These are phyloP conservation scores for Hyaloscypha bicolor DNA, from an alignment of 495 filamentous ascomycete species.

Conservation along the genomic window DNA sequence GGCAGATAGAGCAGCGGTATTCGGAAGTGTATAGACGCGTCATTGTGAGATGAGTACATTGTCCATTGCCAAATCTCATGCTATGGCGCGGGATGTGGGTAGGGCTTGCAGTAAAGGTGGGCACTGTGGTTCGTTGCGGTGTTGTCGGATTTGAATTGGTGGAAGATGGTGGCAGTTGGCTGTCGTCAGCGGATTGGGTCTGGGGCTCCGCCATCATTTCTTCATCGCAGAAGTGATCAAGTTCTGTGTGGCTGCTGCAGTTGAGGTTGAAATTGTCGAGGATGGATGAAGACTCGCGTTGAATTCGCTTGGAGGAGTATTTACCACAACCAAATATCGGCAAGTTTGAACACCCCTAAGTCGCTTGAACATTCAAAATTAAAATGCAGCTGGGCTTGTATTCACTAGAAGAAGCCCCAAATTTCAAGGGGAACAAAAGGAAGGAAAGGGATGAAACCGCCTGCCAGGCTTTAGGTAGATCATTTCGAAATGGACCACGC, in stretches of 20 bases:
- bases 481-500: too few relatives aligned
- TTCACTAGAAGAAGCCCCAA: too few relatives aligned
- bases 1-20: conserved; percentile 55
- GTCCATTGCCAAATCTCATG: conserved; percentile 11
- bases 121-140: not conserved
- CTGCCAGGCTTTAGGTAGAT: too few relatives aligned
- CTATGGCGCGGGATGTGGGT: not conserved
- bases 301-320: too few relatives aligned
- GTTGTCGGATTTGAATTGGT: not conserved
- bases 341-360: too few relatives aligned
- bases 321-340: too few relatives aligned
- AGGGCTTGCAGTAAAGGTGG: not conserved
- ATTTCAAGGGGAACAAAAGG: too few relatives aligned
- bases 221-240: not conserved
- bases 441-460: too few relatives aligned
- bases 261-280: not conserved
- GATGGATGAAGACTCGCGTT: not conserved
- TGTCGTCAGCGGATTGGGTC: not conserved
- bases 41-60: conserved; percentile 64
- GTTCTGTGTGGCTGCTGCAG: not conserved
- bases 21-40: conserved; percentile 50
- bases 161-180: not conserved
- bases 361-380: too few relatives aligned
- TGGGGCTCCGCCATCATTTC: not conserved
- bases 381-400: too few relatives aligned